Evolutionary conservation across 495 filamentous ascomycete species (phyloP).

Genomic region (Astrothelium macrocarpum): DNA sequence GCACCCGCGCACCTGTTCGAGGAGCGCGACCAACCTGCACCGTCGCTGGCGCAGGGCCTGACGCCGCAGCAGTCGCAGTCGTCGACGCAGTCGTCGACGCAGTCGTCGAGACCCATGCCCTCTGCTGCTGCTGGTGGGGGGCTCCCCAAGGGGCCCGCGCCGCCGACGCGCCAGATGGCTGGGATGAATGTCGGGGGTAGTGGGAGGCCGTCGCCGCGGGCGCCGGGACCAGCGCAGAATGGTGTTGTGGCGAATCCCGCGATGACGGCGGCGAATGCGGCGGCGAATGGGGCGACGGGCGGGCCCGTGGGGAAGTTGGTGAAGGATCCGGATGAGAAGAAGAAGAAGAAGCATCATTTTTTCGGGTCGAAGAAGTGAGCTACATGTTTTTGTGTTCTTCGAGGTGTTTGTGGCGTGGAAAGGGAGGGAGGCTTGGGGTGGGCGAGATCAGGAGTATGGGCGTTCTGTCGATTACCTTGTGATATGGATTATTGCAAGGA

Average conservation of each 20-base stretch:
- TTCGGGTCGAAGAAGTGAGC: conserved; percentile 50
- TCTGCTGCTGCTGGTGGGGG: not conserved
- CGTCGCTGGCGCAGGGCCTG: conserved; percentile 39
- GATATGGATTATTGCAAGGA: not conserved
- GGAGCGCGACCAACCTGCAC: no score
- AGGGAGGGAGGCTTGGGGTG: not conserved
- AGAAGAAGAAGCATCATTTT: conserved; percentile 72
- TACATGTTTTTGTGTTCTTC: not conserved
- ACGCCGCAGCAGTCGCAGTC: conserved; percentile 7
- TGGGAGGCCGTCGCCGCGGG: conserved; percentile 24
- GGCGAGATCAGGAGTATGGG: not conserved
- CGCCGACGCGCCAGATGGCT: conserved; percentile 50
- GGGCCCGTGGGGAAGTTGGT: conserved; percentile 38
- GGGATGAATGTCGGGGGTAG: conserved; percentile 45
- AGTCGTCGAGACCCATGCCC: no score
- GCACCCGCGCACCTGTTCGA: conserved; percentile 85
- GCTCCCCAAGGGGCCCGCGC: conserved; percentile 27
- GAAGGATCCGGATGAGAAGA: conserved; percentile 45
- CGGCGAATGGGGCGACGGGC: conserved; percentile 14
- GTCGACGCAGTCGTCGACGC: not conserved
- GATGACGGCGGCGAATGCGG: conserved; percentile 28
- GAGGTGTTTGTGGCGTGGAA: not conserved
- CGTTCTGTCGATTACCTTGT: not conserved
- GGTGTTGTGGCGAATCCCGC: conserved; percentile 22
- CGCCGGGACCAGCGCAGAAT: conserved; percentile 32